A percentile compares a stretch with the other conserved stretches of the same genome.
These are phyloP conservation scores for Boletus rubropictus DNA, from an alignment of 768 basidiomycete species.

Conservation along the genomic window DNA sequence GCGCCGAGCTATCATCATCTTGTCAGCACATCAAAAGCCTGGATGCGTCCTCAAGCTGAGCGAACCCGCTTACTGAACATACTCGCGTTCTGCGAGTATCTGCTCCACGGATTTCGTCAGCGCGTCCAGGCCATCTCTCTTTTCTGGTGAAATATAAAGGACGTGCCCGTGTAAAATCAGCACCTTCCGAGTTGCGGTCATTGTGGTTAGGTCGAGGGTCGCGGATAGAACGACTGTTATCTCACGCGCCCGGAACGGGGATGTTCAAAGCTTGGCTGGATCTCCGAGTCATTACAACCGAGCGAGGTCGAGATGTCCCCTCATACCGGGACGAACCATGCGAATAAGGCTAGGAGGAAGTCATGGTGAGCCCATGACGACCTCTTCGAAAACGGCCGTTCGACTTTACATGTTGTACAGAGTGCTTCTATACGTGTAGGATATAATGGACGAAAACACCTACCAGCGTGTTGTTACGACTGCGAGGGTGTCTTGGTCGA, in stretches of 20 bases:
- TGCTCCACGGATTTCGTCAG: slow-evolving; percentile 22
- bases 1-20: slow-evolving; percentile 52
- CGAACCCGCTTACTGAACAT: slow-evolving; percentile 70
- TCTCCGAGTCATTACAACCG: not conserved
- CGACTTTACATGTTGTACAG: too few species aligned
- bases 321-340: not conserved
- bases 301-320: not conserved
- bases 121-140: not conserved
- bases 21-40: not conserved
- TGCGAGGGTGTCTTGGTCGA: slow-evolving; percentile 9
- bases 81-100: slow-evolving; percentile 66
- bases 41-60: not conserved
- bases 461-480: not conserved
- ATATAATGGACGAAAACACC: too few species aligned
- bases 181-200: slow-evolving; percentile 31
- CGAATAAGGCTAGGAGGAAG: not conserved
- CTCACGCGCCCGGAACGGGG: too few species aligned
- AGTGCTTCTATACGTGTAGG: not conserved
- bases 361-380: not conserved
- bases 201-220: slow-evolving; percentile 1
- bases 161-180: slow-evolving; percentile 44
- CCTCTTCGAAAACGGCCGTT: not conserved
- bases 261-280: too few species aligned
- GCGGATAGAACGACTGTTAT: not conserved
- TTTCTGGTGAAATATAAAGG: not conserved